Evolutionary conservation across 805 yeast species (phyloP).

Genomic region (Ogataea pilisensis): DNA sequence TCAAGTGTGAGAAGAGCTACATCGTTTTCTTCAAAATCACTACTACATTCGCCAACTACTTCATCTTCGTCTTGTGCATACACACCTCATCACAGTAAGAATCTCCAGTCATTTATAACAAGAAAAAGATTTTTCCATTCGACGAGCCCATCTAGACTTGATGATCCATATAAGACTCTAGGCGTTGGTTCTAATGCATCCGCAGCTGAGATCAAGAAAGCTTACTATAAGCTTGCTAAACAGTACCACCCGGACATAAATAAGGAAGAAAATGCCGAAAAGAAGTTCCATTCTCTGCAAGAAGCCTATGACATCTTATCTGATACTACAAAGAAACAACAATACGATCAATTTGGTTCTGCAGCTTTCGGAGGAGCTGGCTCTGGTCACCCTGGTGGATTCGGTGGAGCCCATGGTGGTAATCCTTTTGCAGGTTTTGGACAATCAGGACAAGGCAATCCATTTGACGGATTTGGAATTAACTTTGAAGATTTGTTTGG

Average conservation of each 20-base stretch:
- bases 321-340: slow-evolving; percentile 78
- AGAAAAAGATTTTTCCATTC: slow-evolving; percentile 39
- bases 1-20: background rate
- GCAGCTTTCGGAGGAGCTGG: slow-evolving; percentile 68
- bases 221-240: slow-evolving; percentile 90
- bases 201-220: slow-evolving; percentile 85
- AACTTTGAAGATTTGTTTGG: slow-evolving; percentile 62
- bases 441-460: slow-evolving; percentile 22
- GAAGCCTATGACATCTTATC: slow-evolving; percentile 90
- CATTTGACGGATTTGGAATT: slow-evolving; percentile 30
- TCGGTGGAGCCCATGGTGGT: slow-evolving; percentile 36
- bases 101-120: background rate
- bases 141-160: slow-evolving; percentile 27
- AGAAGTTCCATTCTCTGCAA: slow-evolving; percentile 86
- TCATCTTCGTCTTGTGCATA: background rate
- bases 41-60: background rate
- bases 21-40: background rate
- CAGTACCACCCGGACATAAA: slow-evolving; percentile 95
- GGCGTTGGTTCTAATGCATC: slow-evolving; percentile 75
- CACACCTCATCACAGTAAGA: background rate
- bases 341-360: slow-evolving; percentile 89
- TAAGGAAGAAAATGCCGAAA: slow-evolving; percentile 84
- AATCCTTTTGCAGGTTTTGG: slow-evolving; percentile 45
- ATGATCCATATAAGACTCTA: slow-evolving; percentile 80
- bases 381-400: slow-evolving; percentile 45